Evolutionary conservation across 192 early-diverging fungal species (phyloP).

Genomic region (Podila minutissima): DNA sequence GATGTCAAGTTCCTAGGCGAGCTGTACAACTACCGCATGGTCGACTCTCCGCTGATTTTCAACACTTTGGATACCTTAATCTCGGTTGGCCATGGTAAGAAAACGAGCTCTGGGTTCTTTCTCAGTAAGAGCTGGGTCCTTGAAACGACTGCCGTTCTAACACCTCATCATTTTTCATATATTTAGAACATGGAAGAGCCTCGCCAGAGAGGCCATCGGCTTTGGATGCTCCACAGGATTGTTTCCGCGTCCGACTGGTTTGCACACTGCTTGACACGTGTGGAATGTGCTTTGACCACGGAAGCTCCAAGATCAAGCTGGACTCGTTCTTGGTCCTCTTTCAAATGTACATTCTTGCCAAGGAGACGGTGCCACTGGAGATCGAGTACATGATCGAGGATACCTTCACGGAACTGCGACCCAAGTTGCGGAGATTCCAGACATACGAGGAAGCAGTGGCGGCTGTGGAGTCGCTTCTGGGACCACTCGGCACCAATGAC

Average conservation of each 20-base stretch:
- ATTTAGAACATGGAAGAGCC: constrained; percentile 58
- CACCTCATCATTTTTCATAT: background rate
- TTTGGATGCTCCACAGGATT: constrained; percentile 86
- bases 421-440: constrained; percentile 65
- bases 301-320: constrained; percentile 69
- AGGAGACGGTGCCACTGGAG: constrained; percentile 85
- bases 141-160: background rate
- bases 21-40: constrained; percentile 89
- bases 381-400: constrained; percentile 88
- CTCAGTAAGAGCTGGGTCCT: too few species aligned
- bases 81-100: constrained; percentile 84
- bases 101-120: background rate
- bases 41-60: constrained; percentile 82
- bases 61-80: constrained; percentile 88
- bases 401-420: constrained; percentile 78
- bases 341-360: constrained; percentile 91
- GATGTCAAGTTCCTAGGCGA: constrained; percentile 89
- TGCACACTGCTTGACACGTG: constrained; percentile 91
- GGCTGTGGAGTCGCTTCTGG: constrained; percentile 67
- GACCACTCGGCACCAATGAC: constrained; percentile 44
- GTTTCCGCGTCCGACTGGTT: constrained; percentile 90
- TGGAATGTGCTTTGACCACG: constrained; percentile 82
- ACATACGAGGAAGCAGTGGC: constrained; percentile 86
- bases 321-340: constrained; percentile 84
- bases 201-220: constrained; percentile 66